Evolutionary conservation across 2,329 filamentous ascomycete species (phyloP).

Genomic region (Coniochaeta pulveracea): DNA sequence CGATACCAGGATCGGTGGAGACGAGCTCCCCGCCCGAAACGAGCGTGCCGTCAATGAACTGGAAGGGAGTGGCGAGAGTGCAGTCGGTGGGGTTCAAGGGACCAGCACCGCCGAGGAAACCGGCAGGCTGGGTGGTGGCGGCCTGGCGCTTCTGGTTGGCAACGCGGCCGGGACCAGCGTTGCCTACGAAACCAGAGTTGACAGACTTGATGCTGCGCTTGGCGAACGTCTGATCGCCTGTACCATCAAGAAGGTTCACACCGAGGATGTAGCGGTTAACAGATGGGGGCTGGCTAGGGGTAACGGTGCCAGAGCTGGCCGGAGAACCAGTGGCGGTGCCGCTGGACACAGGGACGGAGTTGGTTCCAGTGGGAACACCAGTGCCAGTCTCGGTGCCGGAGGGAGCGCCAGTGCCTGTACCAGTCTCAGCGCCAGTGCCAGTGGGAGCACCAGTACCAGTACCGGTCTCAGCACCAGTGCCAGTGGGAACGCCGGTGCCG

Average conservation of each 20-base stretch:
- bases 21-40: slow-evolving; percentile 9
- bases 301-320: not conserved
- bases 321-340: slow-evolving; percentile 10
- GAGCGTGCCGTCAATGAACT: slow-evolving; percentile 12
- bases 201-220: too few species aligned
- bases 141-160: slow-evolving; percentile 3
- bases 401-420: too few species aligned
- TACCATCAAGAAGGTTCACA: slow-evolving; percentile 8
- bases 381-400: too few species aligned
- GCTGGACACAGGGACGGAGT: slow-evolving; percentile 8
- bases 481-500: not conserved
- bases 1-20: slow-evolving; percentile 9
- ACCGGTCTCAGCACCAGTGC: not conserved
- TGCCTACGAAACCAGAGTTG: too few species aligned
- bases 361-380: too few species aligned
- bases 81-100: slow-evolving; percentile 12
- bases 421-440: too few species aligned
- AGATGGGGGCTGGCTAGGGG: not conserved
- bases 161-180: not conserved
- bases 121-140: slow-evolving; percentile 7
- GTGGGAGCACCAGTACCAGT: too few species aligned
- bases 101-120: slow-evolving; percentile 14
- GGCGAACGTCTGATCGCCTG: too few species aligned
- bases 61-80: slow-evolving; percentile 13
- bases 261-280: slow-evolving; percentile 9